phyloP scores from a whole-genome alignment of 2,329 filamentous ascomycete genomes.

The Lizonia empirigonia region DNA sequence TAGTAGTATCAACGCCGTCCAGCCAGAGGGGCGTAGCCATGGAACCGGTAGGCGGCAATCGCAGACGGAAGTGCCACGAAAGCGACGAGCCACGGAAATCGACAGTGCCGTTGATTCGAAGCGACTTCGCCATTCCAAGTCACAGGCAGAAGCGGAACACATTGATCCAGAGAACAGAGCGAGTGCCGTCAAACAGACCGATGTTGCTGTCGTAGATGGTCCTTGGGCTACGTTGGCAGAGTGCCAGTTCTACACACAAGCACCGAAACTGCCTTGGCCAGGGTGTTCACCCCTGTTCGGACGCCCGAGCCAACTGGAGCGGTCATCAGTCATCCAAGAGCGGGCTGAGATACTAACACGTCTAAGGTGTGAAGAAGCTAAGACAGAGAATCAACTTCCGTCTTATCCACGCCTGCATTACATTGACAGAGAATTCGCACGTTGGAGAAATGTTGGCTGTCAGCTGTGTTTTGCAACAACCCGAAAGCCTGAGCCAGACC shows the following conservation, averaged over 20 bases:
- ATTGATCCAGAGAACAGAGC: background rate
- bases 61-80: background rate
- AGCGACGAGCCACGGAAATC: background rate
- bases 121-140: background rate
- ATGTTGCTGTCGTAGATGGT: background rate
- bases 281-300: background rate
- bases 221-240: background rate
- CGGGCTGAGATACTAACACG: background rate
- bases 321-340: background rate
- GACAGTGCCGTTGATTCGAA: background rate
- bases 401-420: background rate
- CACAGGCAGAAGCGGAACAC: background rate
- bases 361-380: background rate
- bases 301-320: background rate
- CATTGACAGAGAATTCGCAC: background rate
- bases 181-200: background rate
- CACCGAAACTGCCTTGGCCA: background rate
- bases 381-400: background rate
- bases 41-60: background rate
- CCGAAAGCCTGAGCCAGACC: background rate
- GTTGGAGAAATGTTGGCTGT: slow-evolving; percentile 1
- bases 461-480: background rate
- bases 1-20: background rate
- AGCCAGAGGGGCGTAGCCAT: background rate
- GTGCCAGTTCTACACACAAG: background rate